phyloP scores from a whole-genome alignment of 2,329 filamentous ascomycete species.

The Periconia sp. region DNA sequence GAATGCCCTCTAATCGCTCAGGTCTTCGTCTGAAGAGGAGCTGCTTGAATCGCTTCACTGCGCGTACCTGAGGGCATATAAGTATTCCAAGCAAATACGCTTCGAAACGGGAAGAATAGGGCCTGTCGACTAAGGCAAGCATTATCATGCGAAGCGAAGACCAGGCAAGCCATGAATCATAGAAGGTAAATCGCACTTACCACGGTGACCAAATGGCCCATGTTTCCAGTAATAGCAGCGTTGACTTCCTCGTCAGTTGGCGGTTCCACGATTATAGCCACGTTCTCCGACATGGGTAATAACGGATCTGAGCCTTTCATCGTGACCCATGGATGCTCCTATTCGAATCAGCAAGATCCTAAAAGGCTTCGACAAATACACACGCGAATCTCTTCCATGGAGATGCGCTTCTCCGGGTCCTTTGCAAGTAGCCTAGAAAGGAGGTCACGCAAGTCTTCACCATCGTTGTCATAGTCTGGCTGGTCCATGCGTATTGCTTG shows the following conservation, averaged over 20 bases:
- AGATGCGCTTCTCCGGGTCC: conserved; percentile 81
- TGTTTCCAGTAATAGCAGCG: conserved; percentile 86
- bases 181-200: conserved; percentile 52
- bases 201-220: conserved; percentile 84
- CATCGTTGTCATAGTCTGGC: conserved; percentile 65
- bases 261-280: conserved; percentile 75
- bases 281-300: conserved; percentile 84
- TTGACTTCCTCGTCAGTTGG: conserved; percentile 92
- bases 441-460: conserved; percentile 74
- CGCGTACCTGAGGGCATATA: conserved; percentile 73
- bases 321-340: conserved; percentile 96
- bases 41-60: conserved; percentile 85
- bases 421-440: conserved; percentile 80
- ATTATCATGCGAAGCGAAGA: not conserved
- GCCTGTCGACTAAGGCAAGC: not conserved
- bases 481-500: conserved; percentile 81
- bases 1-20: conserved; percentile 62
- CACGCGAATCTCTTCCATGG: conserved; percentile 82
- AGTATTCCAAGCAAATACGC: not conserved
- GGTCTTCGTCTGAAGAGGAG: conserved; percentile 67
- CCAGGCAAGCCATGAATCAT: not conserved
- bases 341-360: conserved; percentile 17
- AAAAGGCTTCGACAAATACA: conserved; percentile 34
- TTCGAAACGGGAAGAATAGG: not conserved
- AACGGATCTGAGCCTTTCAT: conserved; percentile 77